Evolutionary conservation across 2,329 filamentous ascomycete genomes (phyloP).

Genomic region (Fusarium miscanthi): DNA sequence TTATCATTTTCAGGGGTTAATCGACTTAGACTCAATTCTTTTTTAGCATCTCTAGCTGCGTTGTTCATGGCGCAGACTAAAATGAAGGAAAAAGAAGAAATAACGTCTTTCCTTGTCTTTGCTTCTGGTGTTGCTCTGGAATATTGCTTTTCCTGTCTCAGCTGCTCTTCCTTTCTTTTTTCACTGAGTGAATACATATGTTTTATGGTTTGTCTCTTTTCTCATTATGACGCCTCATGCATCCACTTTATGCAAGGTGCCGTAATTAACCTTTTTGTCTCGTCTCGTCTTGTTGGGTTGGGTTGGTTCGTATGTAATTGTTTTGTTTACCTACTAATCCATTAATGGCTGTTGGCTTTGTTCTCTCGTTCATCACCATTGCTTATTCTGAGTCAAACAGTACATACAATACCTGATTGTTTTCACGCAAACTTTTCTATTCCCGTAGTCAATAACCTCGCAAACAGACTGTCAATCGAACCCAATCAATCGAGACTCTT

Average conservation of each 20-base stretch:
- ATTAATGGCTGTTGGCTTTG: slow-evolving; percentile 2
- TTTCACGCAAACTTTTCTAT: slow-evolving; percentile 6
- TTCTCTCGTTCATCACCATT: slow-evolving; percentile 14
- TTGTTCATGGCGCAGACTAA: not conserved
- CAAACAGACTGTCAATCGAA: slow-evolving; percentile 13
- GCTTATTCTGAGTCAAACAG: slow-evolving; percentile 10
- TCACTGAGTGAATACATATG: not conserved
- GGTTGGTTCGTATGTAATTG: not conserved
- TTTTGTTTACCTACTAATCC: not conserved
- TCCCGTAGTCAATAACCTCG: not conserved
- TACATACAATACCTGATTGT: not conserved
- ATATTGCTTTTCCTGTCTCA: slow-evolving; percentile 33
- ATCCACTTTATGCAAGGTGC: slow-evolving; percentile 29
- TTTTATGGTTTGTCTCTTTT: slow-evolving; percentile 27
- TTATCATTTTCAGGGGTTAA: slow-evolving; percentile 5
- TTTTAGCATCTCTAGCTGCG: not conserved
- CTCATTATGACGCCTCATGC: slow-evolving; percentile 21
- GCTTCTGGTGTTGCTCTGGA: slow-evolving; percentile 35
- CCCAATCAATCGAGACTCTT: not conserved
- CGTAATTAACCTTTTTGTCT: slow-evolving; percentile 14
- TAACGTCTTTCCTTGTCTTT: slow-evolving; percentile 3
- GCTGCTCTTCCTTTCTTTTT: not conserved
- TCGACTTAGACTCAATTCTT: not conserved
- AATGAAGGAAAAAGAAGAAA: not conserved
- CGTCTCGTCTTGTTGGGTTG: not conserved